phyloP scores from a whole-genome alignment of 1,139 yeast genomes.

The Geotrichum bryndzae region DNA sequence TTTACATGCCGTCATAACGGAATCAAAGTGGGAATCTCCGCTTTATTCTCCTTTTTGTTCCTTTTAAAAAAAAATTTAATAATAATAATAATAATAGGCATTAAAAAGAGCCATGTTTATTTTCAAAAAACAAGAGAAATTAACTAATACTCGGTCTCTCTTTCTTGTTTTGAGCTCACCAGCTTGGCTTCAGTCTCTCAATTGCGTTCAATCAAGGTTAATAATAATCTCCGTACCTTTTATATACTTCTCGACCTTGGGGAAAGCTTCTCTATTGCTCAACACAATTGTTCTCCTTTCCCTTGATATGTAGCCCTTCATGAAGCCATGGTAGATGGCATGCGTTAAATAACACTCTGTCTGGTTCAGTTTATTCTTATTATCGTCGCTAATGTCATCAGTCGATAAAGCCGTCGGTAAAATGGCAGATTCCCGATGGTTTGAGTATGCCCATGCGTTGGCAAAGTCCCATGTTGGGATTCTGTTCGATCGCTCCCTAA shows the following conservation, averaged over 20 bases:
- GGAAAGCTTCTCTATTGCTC: constrained; percentile 42
- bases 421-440: background rate
- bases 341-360: constrained; percentile 70
- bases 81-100: too few species aligned
- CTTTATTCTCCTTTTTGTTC: background rate
- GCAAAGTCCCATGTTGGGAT: constrained; percentile 47
- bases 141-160: background rate
- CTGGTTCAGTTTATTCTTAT: constrained; percentile 39
- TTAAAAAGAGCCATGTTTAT: background rate
- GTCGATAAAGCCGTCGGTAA: background rate
- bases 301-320: constrained; percentile 84
- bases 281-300: constrained; percentile 67
- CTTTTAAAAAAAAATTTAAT: background rate
- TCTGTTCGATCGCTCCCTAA: constrained; percentile 38
- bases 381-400: constrained; percentile 17
- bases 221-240: background rate
- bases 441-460: constrained; percentile 41
- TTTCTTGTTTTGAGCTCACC: background rate
- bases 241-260: constrained; percentile 20
- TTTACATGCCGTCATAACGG: background rate
- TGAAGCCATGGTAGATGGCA: constrained; percentile 52
- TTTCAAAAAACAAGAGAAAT: background rate
- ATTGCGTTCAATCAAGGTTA: background rate
- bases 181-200: background rate
- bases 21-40: background rate